Conservation (phyloP, 768 basidiomycete genomes). For the Auriscalpium vulgare region DNA sequence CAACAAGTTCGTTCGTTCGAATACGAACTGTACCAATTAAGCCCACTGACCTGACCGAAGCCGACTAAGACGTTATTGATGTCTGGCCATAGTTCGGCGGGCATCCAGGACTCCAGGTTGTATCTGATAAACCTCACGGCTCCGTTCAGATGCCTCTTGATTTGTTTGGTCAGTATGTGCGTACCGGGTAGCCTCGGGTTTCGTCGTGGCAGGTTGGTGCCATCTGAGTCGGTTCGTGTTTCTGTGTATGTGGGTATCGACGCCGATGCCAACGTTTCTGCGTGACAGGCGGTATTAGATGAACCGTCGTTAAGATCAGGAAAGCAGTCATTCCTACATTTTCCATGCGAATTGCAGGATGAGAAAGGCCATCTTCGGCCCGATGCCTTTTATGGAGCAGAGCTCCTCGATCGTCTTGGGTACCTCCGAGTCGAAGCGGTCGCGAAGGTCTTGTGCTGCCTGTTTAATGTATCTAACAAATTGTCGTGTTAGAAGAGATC, state of each 20-base stretch:
- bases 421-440: conserved; percentile 75
- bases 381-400: conserved; percentile 83
- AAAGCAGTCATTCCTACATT: conserved; percentile 37
- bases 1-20: neutral
- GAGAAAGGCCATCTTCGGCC: conserved; percentile 95
- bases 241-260: conserved; percentile 92
- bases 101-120: conserved; percentile 81
- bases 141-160: no score
- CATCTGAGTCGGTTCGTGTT: conserved; percentile 91
- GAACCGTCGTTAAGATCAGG: no score
- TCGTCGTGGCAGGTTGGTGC: conserved; percentile 81
- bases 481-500: neutral
- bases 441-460: conserved; percentile 58
- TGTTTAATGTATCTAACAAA: conserved; percentile 60
- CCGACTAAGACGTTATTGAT: conserved; percentile 80
- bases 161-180: no score
- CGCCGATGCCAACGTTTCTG: conserved; percentile 87
- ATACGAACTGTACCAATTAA: neutral
- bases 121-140: conserved; percentile 16
- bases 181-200: conserved; percentile 78
- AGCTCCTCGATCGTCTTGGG: conserved; percentile 86
- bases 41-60: conserved; percentile 63
- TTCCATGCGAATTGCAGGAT: conserved; percentile 81
- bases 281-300: no score
- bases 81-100: conserved; percentile 58